Base-by-base conservation (phyloP, 192 early-diverging fungal genomes). In the Linnemannia schmuckeri region DNA sequence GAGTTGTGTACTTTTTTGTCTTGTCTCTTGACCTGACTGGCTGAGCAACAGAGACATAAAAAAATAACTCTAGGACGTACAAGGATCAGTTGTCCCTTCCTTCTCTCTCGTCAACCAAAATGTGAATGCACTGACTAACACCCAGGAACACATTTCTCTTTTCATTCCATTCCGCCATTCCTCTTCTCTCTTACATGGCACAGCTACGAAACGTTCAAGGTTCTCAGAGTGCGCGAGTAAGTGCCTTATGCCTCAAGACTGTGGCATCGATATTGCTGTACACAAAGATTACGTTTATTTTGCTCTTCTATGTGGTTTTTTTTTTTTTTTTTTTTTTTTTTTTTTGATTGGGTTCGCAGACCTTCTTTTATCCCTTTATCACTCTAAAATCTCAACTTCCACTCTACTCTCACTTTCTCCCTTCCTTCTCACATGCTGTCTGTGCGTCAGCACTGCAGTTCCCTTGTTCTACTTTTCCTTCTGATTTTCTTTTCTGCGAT, bases 121-220 rank as follows among this genome's bases (percentile, higher is more conserved):
- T 3, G 20, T 52, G 49, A 52, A 52, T 52, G 49, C 49, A 22
- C 17, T 22, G 15, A 52, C 68, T 68, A 46, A 27, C 66, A 49
- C 13, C 40, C 66, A 49, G 22, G 17, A 76, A 18, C 76, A 70
- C 24, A 9, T 4, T 77, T 30, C 27, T 52, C 41, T 10, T 54
- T 40, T 61, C 57, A 38, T 49, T 70, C 38, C 20, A 40, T 40
- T 49, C 6, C 6, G 27, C 52, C 49, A 1, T 57, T 12, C 8
- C 35, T 35, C 35, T 54, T 6, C 27, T 54, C 30, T 22, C 3
- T 69, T 40, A 47, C 41, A 74, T 27, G 18, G 35, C 18, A 69
- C 57, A 85, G 83, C 54, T 85, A 85, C 57, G 83, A 85, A 35
- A 85, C 83, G 2, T 85, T 85, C 78, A 85, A 85, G 52, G 83